Evolutionary conservation across 768 basidiomycete genomes (phyloP), one percentile per base, ranked within the genome.

Genomic region (Rickenella mellea): DNA sequence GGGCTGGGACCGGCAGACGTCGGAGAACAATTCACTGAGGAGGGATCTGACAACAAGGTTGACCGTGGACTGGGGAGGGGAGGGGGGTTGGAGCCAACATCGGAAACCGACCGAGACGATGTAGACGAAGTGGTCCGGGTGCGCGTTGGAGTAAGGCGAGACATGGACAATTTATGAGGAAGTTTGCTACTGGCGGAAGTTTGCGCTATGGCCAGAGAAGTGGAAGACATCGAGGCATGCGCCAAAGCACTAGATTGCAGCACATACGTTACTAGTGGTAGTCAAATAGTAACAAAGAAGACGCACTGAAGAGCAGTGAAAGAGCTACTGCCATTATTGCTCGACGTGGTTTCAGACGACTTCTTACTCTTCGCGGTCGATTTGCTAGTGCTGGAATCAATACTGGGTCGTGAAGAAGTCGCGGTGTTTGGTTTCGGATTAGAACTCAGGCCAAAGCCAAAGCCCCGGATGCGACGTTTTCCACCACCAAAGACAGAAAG

Each of bases 311-410:
- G 55, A 24, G 72, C 71, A 48, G 75, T 69, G 36, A 71, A 68
- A 35, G 72, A 66, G 19, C 19, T 19, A 53, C 66, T 64, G 6
- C 74, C 73, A 27, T 65, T 59, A 42, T 68, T 65, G 6, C 73
- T 74, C 37, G 70, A 66, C 19, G 71, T 62, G 15, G 71, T 71
- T 42, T 85, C 81, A 30, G 79, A 71, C 1, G 81, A 81, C 44
- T 66, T 62, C 51, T 78, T 78, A 21, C 67, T 63, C 32, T 65
- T 69, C 31, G 65, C 46, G 39, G 66, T 64, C 12, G 80, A 80
- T n/a, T n/a, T n/a, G n/a, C n/a, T n/a, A n/a, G n/a, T n/a, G 44
- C 69, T 56, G 8, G 83, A 87, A 37, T 87, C 84, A 29, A 59
- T 62, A 47, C 83, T 85, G n/a, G 75, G 79, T 44, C 82, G 69